Evolutionary conservation across 2,329 filamentous ascomycete genomes (phyloP).

Genomic region (Trichoderma sp.): DNA sequence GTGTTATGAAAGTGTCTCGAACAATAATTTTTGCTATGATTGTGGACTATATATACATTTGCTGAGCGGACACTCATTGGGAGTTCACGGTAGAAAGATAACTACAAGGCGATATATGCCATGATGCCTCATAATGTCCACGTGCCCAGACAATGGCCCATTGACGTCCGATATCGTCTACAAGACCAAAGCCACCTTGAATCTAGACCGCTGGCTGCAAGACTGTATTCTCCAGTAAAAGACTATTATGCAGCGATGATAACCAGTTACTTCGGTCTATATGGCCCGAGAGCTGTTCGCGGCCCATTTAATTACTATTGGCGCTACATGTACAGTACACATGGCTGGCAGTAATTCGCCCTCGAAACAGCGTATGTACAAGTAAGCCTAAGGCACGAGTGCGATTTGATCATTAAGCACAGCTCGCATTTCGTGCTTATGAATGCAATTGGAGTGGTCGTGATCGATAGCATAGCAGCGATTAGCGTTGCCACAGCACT

Average conservation of each 20-base stretch:
- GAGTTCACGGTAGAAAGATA: background rate
- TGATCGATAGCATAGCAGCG: background rate
- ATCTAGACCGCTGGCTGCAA: background rate
- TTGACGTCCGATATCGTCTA: constrained; percentile 1
- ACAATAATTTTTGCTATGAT: background rate
- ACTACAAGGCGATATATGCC: background rate
- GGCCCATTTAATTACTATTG: background rate
- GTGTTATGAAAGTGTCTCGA: background rate
- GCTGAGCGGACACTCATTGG: background rate
- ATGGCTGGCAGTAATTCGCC: background rate
- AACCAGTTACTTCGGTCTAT: background rate
- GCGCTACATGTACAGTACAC: background rate
- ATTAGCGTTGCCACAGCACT: background rate
- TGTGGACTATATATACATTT: background rate
- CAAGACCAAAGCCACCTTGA: background rate
- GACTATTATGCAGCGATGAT: background rate
- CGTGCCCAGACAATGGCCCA: background rate
- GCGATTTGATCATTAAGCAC: background rate
- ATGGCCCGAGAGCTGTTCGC: background rate
- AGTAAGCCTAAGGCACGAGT: background rate
- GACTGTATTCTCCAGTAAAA: background rate
- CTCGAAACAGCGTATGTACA: background rate
- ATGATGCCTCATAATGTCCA: background rate
- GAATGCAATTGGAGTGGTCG: background rate
- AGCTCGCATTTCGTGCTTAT: background rate